Evolutionary conservation across 768 basidiomycete genomes (phyloP), one percentile per base, ranked within the genome.

Genomic region (Phlegmacium glaucopus): DNA sequence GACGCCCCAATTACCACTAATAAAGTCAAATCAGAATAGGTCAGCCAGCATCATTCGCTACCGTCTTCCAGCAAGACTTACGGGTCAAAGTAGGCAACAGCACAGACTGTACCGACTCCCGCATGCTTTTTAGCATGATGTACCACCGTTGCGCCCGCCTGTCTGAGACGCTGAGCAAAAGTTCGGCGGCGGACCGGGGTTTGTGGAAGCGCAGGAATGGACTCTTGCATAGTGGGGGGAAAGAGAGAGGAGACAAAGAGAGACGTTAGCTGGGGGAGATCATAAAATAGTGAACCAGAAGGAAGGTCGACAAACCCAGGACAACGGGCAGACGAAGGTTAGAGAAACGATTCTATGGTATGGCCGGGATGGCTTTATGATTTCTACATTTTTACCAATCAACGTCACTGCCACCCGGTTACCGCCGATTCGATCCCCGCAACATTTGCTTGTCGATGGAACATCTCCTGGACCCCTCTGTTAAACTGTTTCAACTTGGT

Each of bases 41-140:
- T 50, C 28, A 45, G 29, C 42, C 16, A 22, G 3, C 25, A 48
- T 46, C 12, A 36, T 40, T 39, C 36, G 15, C 27, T 35, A 41
- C 37, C 42, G 25, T 10, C 40, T 39, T 39, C 49, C 13, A 38
- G 44, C n/a, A 42, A 10, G 16, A 72, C 85, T 61, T 56, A 90
- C 83, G 89, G 90, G 59, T 91, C 89, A 59, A 90, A 89, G 65
- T 94, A 94, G 1, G 91, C 92, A 8, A 94, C 90, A 8, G 87
- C 79, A 53, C 90, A 91, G 18, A 94, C 80, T 39, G 92, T 71
- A n/a, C 92, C 92, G 38, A 90, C 83, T 4, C 92, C 92, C 3
- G 80, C 78, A 61, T 90, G 88, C 55, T 72, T 82, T 46, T 69
- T 74, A 22, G 74, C 67, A 61, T 90, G 87, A 54, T 74, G 71